These are phyloP conservation scores for Lactarius sanguifluus DNA, from an alignment of 768 basidiomycete species.

Conservation along the genomic window DNA sequence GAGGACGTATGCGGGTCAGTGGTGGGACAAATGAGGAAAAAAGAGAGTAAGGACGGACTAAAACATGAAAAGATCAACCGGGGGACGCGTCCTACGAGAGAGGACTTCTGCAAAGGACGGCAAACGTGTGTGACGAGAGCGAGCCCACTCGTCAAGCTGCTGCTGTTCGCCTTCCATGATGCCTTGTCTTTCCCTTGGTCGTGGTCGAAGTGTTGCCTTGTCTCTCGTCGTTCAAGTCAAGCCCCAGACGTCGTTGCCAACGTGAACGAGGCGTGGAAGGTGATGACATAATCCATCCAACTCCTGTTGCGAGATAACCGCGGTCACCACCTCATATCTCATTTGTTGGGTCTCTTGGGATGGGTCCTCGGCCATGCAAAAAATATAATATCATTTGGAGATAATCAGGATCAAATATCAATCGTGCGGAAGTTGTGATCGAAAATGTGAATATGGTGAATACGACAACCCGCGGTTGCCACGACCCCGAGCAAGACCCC, in stretches of 20 bases:
- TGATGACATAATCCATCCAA: constrained; percentile 22
- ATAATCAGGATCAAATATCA: constrained; percentile 9
- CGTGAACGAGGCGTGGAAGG: constrained; percentile 12
- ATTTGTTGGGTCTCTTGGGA: background rate
- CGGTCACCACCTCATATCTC: background rate
- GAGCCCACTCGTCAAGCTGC: constrained; percentile 71
- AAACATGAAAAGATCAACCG: constrained; percentile 98
- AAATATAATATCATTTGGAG: background rate
- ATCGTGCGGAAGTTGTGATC: constrained; percentile 11
- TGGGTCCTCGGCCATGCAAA: background rate
- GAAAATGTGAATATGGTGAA: constrained; percentile 8
- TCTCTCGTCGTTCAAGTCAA: background rate
- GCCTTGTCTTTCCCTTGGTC: constrained; percentile 15
- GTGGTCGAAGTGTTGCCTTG: constrained; percentile 8
- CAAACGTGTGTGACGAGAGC: constrained; percentile 68
- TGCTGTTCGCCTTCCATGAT: constrained; percentile 38
- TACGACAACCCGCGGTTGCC: constrained; percentile 9
- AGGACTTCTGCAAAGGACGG: constrained; percentile 92
- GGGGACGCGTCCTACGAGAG: constrained; percentile 85
- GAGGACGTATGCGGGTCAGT: constrained; percentile 3
- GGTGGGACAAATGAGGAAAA: constrained; percentile 14
- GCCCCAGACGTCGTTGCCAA: constrained; percentile 10
- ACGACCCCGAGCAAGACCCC: background rate
- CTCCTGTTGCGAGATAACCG: background rate
- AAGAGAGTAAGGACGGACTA: constrained; percentile 62